phyloP scores from a whole-genome alignment of 2,329 filamentous ascomycete species.

The Epichloe sibirici region DNA sequence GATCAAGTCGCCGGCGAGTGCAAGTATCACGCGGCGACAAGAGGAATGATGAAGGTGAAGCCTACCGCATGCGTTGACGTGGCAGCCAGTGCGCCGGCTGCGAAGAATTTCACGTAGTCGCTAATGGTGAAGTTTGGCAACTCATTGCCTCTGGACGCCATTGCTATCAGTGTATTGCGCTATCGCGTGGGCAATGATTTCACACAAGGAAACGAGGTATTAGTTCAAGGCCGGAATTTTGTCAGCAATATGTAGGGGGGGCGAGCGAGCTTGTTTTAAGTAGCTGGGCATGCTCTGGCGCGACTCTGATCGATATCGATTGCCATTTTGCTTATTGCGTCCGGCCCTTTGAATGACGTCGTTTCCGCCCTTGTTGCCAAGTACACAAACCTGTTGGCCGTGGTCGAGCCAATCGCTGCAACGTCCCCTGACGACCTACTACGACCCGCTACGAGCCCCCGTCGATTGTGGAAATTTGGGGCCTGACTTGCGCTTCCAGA shows the following conservation, averaged over 20 bases:
- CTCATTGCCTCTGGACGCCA: constrained; percentile 17
- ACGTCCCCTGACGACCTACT: neutral
- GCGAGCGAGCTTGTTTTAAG: neutral
- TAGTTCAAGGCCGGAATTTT: neutral
- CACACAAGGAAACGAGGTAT: too few relatives aligned
- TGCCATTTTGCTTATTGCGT: neutral
- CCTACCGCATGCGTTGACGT: constrained; percentile 39
- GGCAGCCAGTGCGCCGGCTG: constrained; percentile 38
- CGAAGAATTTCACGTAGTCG: constrained; percentile 42
- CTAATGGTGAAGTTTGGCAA: constrained; percentile 27
- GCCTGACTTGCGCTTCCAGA: neutral
- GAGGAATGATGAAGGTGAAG: neutral
- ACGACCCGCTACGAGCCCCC: neutral
- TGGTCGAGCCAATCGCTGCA: neutral
- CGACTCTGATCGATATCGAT: neutral
- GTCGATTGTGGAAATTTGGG: neutral
- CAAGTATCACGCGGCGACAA: neutral
- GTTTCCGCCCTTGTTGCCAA: constrained; percentile 7
- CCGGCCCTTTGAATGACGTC: constrained; percentile 8
- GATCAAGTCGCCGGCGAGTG: neutral
- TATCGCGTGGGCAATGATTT: neutral
- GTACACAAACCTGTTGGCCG: neutral
- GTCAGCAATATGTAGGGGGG: neutral
- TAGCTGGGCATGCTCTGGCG: neutral
- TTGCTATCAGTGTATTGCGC: constrained; percentile 3